Evolutionary conservation across 1,139 yeast species (phyloP).

Genomic region (Diutina sp.): DNA sequence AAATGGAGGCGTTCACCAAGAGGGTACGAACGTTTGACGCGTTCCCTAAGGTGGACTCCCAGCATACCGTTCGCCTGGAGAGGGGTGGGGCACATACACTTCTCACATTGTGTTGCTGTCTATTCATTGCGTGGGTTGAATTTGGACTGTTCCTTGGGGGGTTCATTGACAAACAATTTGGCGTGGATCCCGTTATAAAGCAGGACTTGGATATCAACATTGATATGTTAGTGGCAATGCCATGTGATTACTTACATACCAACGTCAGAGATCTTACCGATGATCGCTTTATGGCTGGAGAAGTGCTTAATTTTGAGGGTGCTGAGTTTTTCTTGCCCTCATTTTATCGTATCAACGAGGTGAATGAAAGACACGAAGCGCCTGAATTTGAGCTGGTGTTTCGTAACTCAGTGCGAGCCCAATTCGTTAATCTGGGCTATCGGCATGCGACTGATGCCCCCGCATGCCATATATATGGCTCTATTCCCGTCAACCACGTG

Average conservation of each 20-base stretch:
- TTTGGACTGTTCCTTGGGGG: slow-evolving; percentile 83
- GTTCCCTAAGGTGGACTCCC: slow-evolving; percentile 69
- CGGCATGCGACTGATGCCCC: slow-evolving; percentile 40
- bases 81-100: slow-evolving; percentile 74
- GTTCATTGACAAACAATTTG: slow-evolving; percentile 62
- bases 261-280: slow-evolving; percentile 68
- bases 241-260: slow-evolving; percentile 65
- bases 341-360: slow-evolving; percentile 27
- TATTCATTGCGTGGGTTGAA: slow-evolving; percentile 76
- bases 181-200: slow-evolving; percentile 53
- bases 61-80: slow-evolving; percentile 60
- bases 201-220: slow-evolving; percentile 57
- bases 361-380: slow-evolving; percentile 36
- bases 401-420: slow-evolving; percentile 53
- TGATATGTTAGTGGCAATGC: slow-evolving; percentile 74
- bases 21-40: slow-evolving; percentile 69
- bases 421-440: slow-evolving; percentile 33
- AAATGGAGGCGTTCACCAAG: slow-evolving; percentile 24
- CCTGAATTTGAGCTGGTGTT: slow-evolving; percentile 57
- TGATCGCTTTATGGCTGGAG: slow-evolving; percentile 70
- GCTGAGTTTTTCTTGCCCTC: slow-evolving; percentile 41
- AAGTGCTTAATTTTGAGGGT: slow-evolving; percentile 58
- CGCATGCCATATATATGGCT: slow-evolving; percentile 84
- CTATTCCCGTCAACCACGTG: slow-evolving; percentile 77
- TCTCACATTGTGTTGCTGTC: slow-evolving; percentile 42